These are phyloP conservation scores for Escovopsis sp. DNA, from an alignment of 2,329 filamentous ascomycete genomes.

Conservation along the genomic window DNA sequence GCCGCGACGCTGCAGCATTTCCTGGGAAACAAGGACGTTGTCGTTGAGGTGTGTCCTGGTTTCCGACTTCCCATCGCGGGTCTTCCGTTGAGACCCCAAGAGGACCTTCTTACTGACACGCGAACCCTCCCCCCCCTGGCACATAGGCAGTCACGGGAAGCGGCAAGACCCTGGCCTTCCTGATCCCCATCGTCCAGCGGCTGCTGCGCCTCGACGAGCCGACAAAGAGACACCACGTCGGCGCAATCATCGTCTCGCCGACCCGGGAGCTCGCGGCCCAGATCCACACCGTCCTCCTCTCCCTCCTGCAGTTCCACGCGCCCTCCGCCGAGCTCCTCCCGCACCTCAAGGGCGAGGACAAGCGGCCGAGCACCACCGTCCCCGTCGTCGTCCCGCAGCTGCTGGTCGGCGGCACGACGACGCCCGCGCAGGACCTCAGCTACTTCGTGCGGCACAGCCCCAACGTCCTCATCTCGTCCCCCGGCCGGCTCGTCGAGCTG, in stretches of 20 bases:
- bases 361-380: slow-evolving; percentile 30
- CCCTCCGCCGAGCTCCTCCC: slow-evolving; percentile 56
- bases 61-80: not conserved
- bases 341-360: slow-evolving; percentile 39
- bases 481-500: slow-evolving; percentile 77
- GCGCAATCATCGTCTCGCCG: slow-evolving; percentile 81
- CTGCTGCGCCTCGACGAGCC: slow-evolving; percentile 68
- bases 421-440: slow-evolving; percentile 74
- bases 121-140: no score
- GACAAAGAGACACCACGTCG: slow-evolving; percentile 78
- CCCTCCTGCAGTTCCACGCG: slow-evolving; percentile 68
- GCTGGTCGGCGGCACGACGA: slow-evolving; percentile 65
- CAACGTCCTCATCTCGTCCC: slow-evolving; percentile 82
- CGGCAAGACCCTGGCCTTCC: slow-evolving; percentile 77
- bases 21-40: slow-evolving; percentile 79
- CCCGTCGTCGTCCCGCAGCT: slow-evolving; percentile 68
- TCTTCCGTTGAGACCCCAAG: no score
- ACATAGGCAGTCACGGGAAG: slow-evolving; percentile 75
- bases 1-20: slow-evolving; percentile 82
- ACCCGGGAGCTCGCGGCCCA: slow-evolving; percentile 82
- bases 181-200: slow-evolving; percentile 72
- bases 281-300: slow-evolving; percentile 68
- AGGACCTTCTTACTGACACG: not conserved
- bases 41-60: slow-evolving; percentile 56
- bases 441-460: slow-evolving; percentile 71